Conservation (phyloP, 2,329 filamentous ascomycete species). For the Fusarium nematophilum region DNA sequence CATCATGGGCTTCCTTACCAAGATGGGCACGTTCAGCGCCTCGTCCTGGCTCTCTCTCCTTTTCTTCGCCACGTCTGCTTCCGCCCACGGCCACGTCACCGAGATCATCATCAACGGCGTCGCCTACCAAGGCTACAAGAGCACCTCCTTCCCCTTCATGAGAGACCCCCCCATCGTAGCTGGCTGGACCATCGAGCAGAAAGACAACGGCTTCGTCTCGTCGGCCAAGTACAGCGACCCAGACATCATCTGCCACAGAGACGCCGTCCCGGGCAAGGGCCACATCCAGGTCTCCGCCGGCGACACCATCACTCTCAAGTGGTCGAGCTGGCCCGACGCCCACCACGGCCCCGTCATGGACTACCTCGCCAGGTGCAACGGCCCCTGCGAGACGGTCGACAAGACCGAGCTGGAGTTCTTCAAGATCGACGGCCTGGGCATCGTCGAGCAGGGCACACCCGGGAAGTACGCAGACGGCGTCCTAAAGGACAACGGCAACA, state of each 20-base stretch:
- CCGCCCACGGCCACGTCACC: constrained; percentile 56
- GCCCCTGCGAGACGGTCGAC: constrained; percentile 54
- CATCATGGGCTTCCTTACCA: constrained; percentile 15
- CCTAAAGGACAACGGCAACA: constrained; percentile 62
- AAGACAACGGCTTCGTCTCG: constrained; percentile 59
- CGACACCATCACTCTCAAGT: constrained; percentile 58
- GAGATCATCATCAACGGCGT: constrained; percentile 58
- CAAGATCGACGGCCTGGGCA: constrained; percentile 57
- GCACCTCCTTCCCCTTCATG: constrained; percentile 49
- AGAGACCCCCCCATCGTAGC: constrained; percentile 49
- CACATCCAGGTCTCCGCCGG: constrained; percentile 58
- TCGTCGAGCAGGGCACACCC: constrained; percentile 49
- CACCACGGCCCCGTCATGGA: constrained; percentile 61
- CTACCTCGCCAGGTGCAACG: constrained; percentile 59
- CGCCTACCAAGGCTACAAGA: constrained; percentile 55
- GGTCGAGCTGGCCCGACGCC: constrained; percentile 61
- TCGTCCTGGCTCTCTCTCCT: constrained; percentile 20
- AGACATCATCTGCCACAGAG: constrained; percentile 63
- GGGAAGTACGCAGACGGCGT: constrained; percentile 56
- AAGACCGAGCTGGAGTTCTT: constrained; percentile 58
- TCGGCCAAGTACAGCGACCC: constrained; percentile 54
- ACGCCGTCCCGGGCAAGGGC: constrained; percentile 53
- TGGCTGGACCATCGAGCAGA: constrained; percentile 57
- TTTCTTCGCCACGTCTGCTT: constrained; percentile 23
- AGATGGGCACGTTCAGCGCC: constrained; percentile 14